Evolutionary conservation across 169 alveolate species (phyloP), one percentile per base, ranked within the genome.

Genomic region (Eimeria acervulina): DNA sequence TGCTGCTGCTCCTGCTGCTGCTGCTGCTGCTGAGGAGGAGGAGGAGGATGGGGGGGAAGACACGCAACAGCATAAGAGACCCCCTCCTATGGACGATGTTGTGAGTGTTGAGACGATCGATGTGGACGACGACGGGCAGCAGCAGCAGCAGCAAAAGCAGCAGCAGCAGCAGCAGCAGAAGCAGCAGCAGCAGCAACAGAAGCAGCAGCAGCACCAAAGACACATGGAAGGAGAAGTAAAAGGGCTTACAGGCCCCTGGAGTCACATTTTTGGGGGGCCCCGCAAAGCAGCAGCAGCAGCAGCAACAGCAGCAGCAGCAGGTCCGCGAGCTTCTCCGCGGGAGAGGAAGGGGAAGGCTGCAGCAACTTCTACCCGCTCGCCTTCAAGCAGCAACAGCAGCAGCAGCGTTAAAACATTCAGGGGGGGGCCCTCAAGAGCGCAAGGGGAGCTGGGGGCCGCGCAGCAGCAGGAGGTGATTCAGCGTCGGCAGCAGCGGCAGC

Each of bases 401-500:
- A 72, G 83, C 83, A 72, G 84, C 84, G 19, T 19, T 26, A 72
- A 8, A 72, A 19, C 52, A 8, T n/a, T 31, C n/a, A 8, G 84
- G 19, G 47, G 84, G 84, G 47, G 51, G 42, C 47, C 84, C 7
- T 72, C 47, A 6, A 72, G 47, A 23, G 42, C 84, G 84, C 47
- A 26, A 19, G 47, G 47, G 51, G 51, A 72, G 21, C 7, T 31
- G n/a, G 42, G 1, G 1, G 47, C 0, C 23, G 21, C 12, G 51
- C 84, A 72, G 47, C 84, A 33, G n/a, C 51, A 72, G 51, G 47
- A 26, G 19, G 84, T 19, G 52, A 28, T 6, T 72, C 26, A 28
- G 84, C 84, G 38, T 17, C 42, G 84, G 84, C 84, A 72, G 84
- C 84, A 72, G 52, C 42, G 84, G 47, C 84, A 72, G 84, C 84